These are phyloP conservation scores for Gigaspora rosea DNA, from an alignment of 192 early-diverging fungal species.

Conservation along the genomic window DNA sequence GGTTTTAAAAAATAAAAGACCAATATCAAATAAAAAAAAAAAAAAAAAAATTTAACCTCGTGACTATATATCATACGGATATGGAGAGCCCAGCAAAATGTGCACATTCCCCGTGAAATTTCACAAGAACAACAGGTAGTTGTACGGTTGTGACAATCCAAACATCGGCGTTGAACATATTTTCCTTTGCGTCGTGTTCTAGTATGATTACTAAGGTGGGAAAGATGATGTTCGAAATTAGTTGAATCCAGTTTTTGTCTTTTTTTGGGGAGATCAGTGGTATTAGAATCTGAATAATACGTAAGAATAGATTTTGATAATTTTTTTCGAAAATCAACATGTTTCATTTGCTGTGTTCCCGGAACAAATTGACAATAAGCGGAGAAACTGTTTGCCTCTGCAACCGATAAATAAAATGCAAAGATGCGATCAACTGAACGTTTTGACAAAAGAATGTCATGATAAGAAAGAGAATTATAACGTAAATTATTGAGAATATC, in stretches of 20 bases:
- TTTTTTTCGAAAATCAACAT: constrained; percentile 12
- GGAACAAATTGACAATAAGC: background rate
- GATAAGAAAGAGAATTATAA: constrained; percentile 8
- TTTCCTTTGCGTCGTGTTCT: background rate
- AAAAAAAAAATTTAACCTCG: constrained; percentile 14
- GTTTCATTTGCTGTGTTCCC: constrained; percentile 1
- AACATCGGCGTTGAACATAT: background rate
- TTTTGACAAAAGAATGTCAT: background rate
- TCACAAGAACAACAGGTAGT: background rate
- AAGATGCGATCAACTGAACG: no score
- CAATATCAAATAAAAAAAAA: background rate
- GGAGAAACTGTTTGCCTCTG: background rate
- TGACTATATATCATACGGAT: background rate
- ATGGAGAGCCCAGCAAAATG: background rate
- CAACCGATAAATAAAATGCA: background rate
- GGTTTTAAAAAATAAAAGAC: constrained; percentile 5
- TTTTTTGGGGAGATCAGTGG: background rate
- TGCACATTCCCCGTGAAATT: background rate
- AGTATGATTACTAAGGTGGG: background rate
- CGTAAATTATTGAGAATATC: constrained; percentile 13
- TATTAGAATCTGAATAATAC: background rate
- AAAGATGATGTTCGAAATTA: constrained; percentile 2
- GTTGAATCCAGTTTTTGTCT: constrained; percentile 11
- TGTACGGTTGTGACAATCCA: constrained; percentile 2
- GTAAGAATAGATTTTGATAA: background rate